Base-by-base conservation (phyloP, 2,329 filamentous ascomycete genomes). In the Paraphoma sp. region DNA sequence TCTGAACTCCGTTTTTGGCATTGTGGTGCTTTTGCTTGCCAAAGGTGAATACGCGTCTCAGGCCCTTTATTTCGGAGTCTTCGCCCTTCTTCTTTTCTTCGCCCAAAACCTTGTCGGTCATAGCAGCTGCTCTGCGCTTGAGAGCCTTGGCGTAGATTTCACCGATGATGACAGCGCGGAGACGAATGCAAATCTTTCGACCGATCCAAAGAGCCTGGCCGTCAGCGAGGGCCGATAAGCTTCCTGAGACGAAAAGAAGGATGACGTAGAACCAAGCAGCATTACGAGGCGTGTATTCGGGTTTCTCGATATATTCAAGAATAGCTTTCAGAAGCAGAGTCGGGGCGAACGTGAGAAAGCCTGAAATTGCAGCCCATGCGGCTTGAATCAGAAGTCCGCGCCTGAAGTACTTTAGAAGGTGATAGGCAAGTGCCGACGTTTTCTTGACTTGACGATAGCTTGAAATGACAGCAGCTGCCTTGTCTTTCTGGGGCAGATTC, bases 111-210 rank as follows among this genome's bases (percentile, higher is more conserved):
- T 89, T 88, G 65, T 98, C 93, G 16, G 88, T 86, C 8, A 74
- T 74, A 8, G 93, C 88, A 18, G 92, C 89, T 16, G 93, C 94
- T 77, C 96, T 96, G 67, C 95, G 89, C 62, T 96, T 88, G 16
- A 99, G 84, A 1, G 95, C 92, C 79, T 99, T 99, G 54, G 93
- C 91, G 75, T 99, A 99, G 45, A 99, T 95, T 71, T 99, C 95
- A 53, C 95, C 95, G 64, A 99, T 92, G 60, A 99, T 93, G 71
- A 99, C 95, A 48, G 95, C 93, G 60, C 94, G 90, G 43, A 98
- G 84, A 59, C 92, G 89, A 68, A 99, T 94, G 78, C 93, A 97
- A 59, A 98, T 91, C 77, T 93, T 97, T 53, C 95, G 89, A 14
- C 95, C 95, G 56, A 96, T 90, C 91, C 92, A 99, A 0, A 99